These are phyloP conservation scores for Neoconidiobolus thromboides DNA, from an alignment of 371 early-diverging fungal genomes.

Conservation along the genomic window DNA sequence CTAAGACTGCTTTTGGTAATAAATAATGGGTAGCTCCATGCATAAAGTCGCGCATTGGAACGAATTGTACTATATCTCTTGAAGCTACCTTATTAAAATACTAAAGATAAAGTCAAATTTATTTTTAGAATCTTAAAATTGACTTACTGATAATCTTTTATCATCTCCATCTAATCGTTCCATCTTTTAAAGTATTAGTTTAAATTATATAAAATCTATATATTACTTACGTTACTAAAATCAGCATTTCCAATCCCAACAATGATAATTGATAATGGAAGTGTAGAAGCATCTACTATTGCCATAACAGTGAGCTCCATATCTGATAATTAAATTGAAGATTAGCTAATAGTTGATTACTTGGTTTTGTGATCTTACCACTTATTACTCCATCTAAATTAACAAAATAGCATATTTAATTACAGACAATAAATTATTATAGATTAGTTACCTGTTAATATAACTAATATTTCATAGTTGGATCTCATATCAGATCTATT, in stretches of 20 bases:
- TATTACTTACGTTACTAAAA: constrained; percentile 12
- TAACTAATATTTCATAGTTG: constrained; percentile 13
- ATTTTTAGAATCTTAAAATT: constrained; percentile 3
- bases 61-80: constrained; percentile 35
- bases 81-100: constrained; percentile 8
- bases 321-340: constrained; percentile 10
- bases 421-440: background rate
- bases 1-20: constrained; percentile 17
- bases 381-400: constrained; percentile 19
- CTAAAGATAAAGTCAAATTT: constrained; percentile 3
- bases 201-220: background rate
- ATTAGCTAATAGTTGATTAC: background rate
- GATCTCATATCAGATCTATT: no score
- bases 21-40: constrained; percentile 9
- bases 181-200: constrained; percentile 13
- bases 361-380: constrained; percentile 9
- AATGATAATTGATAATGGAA: constrained; percentile 30
- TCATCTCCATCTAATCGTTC: constrained; percentile 24
- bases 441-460: constrained; percentile 13
- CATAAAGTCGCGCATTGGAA: constrained; percentile 20
- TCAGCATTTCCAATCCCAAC: constrained; percentile 32
- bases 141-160: constrained; percentile 7
- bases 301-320: constrained; percentile 22
- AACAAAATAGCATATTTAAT: constrained; percentile 3
- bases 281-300: constrained; percentile 20